Conservation (phyloP, 495 filamentous ascomycete species). For the Talaromyces wortmannii region DNA sequence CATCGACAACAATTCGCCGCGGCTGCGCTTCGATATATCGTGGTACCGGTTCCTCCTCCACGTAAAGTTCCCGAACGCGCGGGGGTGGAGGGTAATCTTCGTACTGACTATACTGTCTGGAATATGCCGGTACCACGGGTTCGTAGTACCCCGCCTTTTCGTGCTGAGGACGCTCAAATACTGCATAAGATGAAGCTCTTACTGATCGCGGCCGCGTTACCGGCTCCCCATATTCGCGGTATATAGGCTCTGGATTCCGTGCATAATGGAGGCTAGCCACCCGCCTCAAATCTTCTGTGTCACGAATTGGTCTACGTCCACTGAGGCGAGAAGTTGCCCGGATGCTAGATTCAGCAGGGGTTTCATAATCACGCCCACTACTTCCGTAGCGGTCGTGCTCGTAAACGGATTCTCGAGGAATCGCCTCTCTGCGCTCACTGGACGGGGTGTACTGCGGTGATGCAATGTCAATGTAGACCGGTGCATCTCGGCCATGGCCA, state of each 20-base stretch:
- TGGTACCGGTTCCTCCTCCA: constrained; percentile 30
- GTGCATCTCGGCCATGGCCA: constrained; percentile 40
- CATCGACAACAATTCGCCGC: constrained; percentile 61
- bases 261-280: constrained; percentile 52
- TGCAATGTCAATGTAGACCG: constrained; percentile 41
- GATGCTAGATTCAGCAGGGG: constrained; percentile 27
- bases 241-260: constrained; percentile 37
- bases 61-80: constrained; percentile 38
- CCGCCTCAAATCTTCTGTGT: constrained; percentile 51
- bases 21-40: constrained; percentile 48
- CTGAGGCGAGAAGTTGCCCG: constrained; percentile 36
- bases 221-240: constrained; percentile 37
- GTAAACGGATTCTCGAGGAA: constrained; percentile 22
- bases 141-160: constrained; percentile 52
- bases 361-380: constrained; percentile 12
- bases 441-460: constrained; percentile 37
- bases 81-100: constrained; percentile 58
- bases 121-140: constrained; percentile 37
- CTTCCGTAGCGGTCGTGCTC: constrained; percentile 24
- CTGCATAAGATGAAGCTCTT: constrained; percentile 55
- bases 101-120: constrained; percentile 33
- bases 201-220: constrained; percentile 31
- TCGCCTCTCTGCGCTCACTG: constrained; percentile 27
- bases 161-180: constrained; percentile 41
- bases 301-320: constrained; percentile 34